phyloP scores from a whole-genome alignment of 2,329 filamentous ascomycete genomes.

The Epichloe aotearoae region DNA sequence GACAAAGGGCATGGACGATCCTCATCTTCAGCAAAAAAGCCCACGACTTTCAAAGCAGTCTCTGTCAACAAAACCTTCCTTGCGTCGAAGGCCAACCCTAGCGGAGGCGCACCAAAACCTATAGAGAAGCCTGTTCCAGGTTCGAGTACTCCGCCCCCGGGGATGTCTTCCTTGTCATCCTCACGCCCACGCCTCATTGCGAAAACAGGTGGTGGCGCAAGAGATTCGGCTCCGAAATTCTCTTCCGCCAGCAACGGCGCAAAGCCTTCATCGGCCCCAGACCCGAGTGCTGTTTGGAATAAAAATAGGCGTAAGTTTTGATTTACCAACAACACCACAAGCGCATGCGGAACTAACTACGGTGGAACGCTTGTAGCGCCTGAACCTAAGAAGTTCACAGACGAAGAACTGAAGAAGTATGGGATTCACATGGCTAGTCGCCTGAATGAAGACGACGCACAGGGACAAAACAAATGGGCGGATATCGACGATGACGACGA shows the following conservation, averaged over 20 bases:
- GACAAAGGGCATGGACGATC: conserved; percentile 46
- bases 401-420: conserved; percentile 77
- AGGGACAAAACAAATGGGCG: conserved; percentile 73
- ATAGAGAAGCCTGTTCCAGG: conserved; percentile 36
- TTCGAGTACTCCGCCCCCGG: conserved; percentile 33
- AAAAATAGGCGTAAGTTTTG: conserved; percentile 62
- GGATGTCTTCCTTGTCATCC: conserved; percentile 32
- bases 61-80: conserved; percentile 78
- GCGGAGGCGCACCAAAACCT: conserved; percentile 32
- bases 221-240: conserved; percentile 35
- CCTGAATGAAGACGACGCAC: conserved; percentile 59
- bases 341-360: conserved; percentile 12
- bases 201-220: conserved; percentile 52
- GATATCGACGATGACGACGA: conserved; percentile 85
- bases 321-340: neutral
- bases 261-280: conserved; percentile 48
- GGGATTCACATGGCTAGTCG: conserved; percentile 76
- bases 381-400: conserved; percentile 70
- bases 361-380: conserved; percentile 45
- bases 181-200: conserved; percentile 62
- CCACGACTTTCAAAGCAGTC: conserved; percentile 68
- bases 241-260: conserved; percentile 38
- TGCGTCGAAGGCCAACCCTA: conserved; percentile 48
- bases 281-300: conserved; percentile 72
- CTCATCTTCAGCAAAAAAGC: conserved; percentile 57